Conservation (phyloP, 1,284 basidiomycete species). For the Leucoagaricus sp. region DNA sequence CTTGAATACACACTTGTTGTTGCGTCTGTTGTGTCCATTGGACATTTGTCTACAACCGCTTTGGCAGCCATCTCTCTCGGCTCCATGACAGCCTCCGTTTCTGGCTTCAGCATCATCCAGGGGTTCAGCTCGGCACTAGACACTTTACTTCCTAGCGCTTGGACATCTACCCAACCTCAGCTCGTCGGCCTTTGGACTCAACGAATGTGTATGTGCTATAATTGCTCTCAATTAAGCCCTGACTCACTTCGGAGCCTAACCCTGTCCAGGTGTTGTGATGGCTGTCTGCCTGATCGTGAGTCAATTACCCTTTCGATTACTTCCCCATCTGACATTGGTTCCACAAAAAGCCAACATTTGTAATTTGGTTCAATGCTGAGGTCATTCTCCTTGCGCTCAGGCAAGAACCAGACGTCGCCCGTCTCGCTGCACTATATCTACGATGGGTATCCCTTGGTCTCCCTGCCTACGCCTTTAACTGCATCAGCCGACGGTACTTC, state of each 20-base stretch:
- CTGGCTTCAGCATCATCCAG: slow-evolving; percentile 71
- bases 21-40: slow-evolving; percentile 79
- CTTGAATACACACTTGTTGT: slow-evolving; percentile 79
- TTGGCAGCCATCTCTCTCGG: slow-evolving; percentile 85
- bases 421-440: slow-evolving; percentile 76
- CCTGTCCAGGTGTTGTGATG: slow-evolving; percentile 67
- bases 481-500: slow-evolving; percentile 78
- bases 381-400: slow-evolving; percentile 73
- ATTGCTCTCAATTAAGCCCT: not conserved
- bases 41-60: slow-evolving; percentile 73
- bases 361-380: slow-evolving; percentile 85
- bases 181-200: slow-evolving; percentile 92
- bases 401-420: slow-evolving; percentile 88
- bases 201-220: slow-evolving; percentile 66
- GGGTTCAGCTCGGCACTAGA: slow-evolving; percentile 87
- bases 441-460: slow-evolving; percentile 80
- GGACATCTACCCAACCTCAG: slow-evolving; percentile 82
- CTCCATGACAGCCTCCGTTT: slow-evolving; percentile 81
- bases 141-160: slow-evolving; percentile 88
- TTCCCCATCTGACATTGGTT: not conserved
- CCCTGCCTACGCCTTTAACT: slow-evolving; percentile 86
- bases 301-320: slow-evolving; percentile 17
- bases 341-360: slow-evolving; percentile 58
- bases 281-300: slow-evolving; percentile 57
- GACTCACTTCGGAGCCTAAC: not conserved